These are phyloP conservation scores for Cutaneotrichosporon sp. DNA, from an alignment of 1,284 basidiomycete genomes.

Conservation along the genomic window DNA sequence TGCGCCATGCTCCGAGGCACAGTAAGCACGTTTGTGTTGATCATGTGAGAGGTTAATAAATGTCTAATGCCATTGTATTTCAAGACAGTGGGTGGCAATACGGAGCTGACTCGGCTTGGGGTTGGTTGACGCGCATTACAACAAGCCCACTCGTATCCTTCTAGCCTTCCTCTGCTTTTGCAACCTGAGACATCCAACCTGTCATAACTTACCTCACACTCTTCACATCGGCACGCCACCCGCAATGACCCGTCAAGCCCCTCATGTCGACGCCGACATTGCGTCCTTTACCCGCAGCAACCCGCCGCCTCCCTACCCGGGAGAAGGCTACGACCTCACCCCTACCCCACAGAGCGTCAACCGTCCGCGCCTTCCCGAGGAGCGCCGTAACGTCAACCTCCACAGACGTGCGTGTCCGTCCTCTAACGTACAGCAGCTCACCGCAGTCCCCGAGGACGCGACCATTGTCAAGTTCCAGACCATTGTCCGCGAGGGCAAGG, in stretches of 20 bases:
- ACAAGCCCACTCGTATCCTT: background rate
- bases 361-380: conserved; percentile 45
- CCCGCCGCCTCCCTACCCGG: conserved; percentile 46
- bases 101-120: background rate
- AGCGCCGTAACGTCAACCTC: conserved; percentile 41
- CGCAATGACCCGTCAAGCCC: conserved; percentile 16
- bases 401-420: conserved; percentile 29
- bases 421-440: background rate
- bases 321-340: conserved; percentile 35
- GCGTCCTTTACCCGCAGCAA: conserved; percentile 28
- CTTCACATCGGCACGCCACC: background rate
- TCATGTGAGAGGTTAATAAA: background rate
- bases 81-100: background rate
- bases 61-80: no score
- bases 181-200: no score
- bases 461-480: conserved; percentile 74
- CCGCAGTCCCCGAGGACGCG: conserved; percentile 44
- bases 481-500: conserved; percentile 72
- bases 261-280: conserved; percentile 28
- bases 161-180: background rate
- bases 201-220: no score
- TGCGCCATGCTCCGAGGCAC: background rate
- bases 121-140: background rate
- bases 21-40: background rate
- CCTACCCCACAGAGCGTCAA: conserved; percentile 42